A percentile compares a stretch with the other conserved stretches of the same genome.
phyloP scores from a whole-genome alignment of 305 asterid genomes.

The Solanum hybrid region DNA sequence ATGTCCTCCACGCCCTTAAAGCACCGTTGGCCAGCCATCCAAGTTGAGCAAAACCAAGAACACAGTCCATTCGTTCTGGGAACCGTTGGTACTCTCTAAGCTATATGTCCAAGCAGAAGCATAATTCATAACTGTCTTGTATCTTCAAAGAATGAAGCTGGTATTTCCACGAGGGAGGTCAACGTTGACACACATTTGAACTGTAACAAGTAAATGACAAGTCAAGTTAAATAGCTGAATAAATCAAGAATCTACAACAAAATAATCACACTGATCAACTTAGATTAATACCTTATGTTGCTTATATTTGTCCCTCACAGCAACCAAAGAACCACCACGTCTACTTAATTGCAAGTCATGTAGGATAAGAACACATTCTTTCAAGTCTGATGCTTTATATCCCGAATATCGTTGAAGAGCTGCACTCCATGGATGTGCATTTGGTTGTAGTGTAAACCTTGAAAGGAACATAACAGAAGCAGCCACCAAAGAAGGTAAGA shows the following conservation, averaged over 20 bases:
- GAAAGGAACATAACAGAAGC: slow-evolving; percentile 62
- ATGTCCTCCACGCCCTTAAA: background rate
- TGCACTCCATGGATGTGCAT: slow-evolving; percentile 53
- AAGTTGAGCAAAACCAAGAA: background rate
- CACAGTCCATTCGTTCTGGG: background rate
- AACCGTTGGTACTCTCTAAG: background rate
- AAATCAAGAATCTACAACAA: background rate
- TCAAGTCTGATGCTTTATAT: slow-evolving; percentile 43
- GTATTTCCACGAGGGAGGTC: slow-evolving; percentile 32
- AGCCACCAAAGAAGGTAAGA: slow-evolving; percentile 73
- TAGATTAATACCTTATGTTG: slow-evolving; percentile 43
- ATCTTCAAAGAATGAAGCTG: slow-evolving; percentile 37
- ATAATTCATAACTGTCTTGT: background rate
- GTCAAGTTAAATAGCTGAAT: background rate
- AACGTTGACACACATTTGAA: slow-evolving; percentile 49
- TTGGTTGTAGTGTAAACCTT: slow-evolving; percentile 50
- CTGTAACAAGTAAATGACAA: slow-evolving; percentile 21
- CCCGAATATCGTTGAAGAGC: slow-evolving; percentile 35
- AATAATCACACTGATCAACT: background rate
- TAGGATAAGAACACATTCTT: slow-evolving; percentile 50
- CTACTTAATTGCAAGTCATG: slow-evolving; percentile 55
- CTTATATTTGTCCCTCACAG: slow-evolving; percentile 60
- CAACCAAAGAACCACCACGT: slow-evolving; percentile 38
- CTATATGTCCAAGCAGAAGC: background rate
- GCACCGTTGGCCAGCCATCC: background rate